Percentiles rank a stretch among this genome's conserved stretches.
Evolutionary conservation across 805 yeast genomes (phyloP).

Genomic region (Yamadazyma endophytica): DNA sequence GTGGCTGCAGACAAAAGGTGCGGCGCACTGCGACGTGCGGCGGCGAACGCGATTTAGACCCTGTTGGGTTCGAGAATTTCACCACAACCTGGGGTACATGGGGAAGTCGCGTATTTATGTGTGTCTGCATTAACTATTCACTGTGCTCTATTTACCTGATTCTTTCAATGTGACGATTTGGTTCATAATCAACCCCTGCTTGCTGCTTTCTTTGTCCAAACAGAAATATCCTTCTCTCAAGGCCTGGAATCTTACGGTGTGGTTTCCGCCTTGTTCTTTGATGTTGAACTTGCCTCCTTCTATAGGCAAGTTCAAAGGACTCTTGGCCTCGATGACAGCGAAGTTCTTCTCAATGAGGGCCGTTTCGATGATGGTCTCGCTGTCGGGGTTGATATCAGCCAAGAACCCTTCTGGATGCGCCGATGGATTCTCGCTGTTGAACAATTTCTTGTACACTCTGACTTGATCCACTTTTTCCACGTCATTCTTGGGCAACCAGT

Average conservation of each 20-base stretch:
- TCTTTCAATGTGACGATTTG: constrained; percentile 92
- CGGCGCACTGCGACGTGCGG: too few relatives aligned
- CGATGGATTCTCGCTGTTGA: constrained; percentile 87
- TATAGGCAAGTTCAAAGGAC: constrained; percentile 71
- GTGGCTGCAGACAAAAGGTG: too few relatives aligned
- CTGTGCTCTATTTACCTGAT: constrained; percentile 8
- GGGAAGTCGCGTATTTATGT: neutral
- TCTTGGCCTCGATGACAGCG: constrained; percentile 56
- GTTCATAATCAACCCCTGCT: constrained; percentile 67
- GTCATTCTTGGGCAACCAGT: constrained; percentile 83
- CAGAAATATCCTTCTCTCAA: constrained; percentile 95
- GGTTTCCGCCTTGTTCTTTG: constrained; percentile 60
- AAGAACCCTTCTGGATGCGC: constrained; percentile 85
- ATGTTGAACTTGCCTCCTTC: constrained; percentile 64
- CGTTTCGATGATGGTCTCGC: constrained; percentile 61
- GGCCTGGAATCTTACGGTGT: constrained; percentile 96
- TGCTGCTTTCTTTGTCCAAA: constrained; percentile 71
- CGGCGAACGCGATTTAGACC: too few relatives aligned
- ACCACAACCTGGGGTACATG: neutral
- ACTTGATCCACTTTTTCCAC: constrained; percentile 64
- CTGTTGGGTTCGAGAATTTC: neutral
- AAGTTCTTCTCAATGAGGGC: constrained; percentile 79
- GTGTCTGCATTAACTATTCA: constrained; percentile 1
- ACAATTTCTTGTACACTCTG: constrained; percentile 81
- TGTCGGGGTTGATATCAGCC: constrained; percentile 74